These are phyloP conservation scores for Madurella fahalii DNA, from an alignment of 2,329 filamentous ascomycete genomes.

Conservation along the genomic window DNA sequence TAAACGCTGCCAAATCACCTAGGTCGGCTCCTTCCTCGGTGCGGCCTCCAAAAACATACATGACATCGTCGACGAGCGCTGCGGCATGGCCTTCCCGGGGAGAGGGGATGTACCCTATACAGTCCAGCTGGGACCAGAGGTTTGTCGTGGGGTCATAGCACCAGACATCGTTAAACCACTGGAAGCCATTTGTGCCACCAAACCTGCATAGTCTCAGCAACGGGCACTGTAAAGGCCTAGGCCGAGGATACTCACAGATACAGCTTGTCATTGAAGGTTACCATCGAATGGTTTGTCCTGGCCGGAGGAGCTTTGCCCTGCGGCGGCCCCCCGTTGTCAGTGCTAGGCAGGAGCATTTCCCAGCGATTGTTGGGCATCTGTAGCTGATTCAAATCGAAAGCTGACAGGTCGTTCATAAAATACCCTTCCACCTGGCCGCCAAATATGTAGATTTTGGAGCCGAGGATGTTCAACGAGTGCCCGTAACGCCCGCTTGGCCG, in stretches of 20 bases:
- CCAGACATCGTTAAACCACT: conserved; percentile 99
- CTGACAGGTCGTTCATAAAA: conserved; percentile 96
- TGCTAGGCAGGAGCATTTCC: conserved; percentile 84
- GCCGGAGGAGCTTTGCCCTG: conserved; percentile 73
- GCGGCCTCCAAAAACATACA: conserved; percentile 97
- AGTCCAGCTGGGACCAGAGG: conserved; percentile 83
- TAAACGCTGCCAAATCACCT: conserved; percentile 81
- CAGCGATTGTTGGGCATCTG: conserved; percentile 88
- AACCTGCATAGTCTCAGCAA: conserved; percentile 55
- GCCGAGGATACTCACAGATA: conserved; percentile 66
- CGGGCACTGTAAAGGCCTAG: background rate
- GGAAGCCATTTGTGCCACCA: conserved; percentile 89
- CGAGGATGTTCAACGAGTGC: conserved; percentile 92
- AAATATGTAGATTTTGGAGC: conserved; percentile 96
- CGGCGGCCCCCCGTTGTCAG: conserved; percentile 55
- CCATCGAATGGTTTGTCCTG: conserved; percentile 88
- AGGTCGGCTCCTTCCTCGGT: conserved; percentile 91
- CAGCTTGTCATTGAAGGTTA: conserved; percentile 89
- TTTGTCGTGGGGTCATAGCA: conserved; percentile 83
- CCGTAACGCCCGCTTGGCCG: conserved; percentile 89
- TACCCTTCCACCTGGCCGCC: conserved; percentile 95
- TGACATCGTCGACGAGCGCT: conserved; percentile 90
- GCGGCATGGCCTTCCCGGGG: conserved; percentile 93
- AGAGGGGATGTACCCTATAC: conserved; percentile 94
- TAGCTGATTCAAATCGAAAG: conserved; percentile 92